Evolutionary conservation across 768 basidiomycete genomes (phyloP).

Genomic region (Mycena vulgaris): DNA sequence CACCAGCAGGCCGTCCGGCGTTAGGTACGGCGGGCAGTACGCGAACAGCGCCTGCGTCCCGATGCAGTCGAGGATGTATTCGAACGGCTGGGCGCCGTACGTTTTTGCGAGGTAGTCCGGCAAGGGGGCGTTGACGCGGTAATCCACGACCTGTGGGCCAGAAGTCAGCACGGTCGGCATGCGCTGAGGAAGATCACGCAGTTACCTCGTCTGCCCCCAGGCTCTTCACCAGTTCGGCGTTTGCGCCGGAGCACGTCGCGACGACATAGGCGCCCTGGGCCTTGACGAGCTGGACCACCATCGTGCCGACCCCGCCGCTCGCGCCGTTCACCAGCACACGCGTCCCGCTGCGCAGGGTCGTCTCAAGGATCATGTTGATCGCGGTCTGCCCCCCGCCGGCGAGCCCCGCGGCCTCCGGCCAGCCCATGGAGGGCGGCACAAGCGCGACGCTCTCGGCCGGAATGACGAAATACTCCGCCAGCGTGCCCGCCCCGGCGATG

Average conservation of each 20-base stretch:
- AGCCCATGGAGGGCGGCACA: slow-evolving; percentile 24
- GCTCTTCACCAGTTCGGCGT: slow-evolving; percentile 17
- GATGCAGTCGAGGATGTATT: slow-evolving; percentile 34
- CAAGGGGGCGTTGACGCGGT: slow-evolving; percentile 27
- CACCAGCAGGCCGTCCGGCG: slow-evolving; percentile 19
- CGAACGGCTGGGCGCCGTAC: slow-evolving; percentile 22
- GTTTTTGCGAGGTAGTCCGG: slow-evolving; percentile 20
- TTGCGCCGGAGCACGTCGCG: slow-evolving; percentile 29
- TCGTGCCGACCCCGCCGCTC: slow-evolving; percentile 30
- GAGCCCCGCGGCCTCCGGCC: slow-evolving; percentile 29
- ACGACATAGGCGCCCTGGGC: slow-evolving; percentile 30
- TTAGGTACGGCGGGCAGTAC: slow-evolving; percentile 25
- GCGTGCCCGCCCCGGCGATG: slow-evolving; percentile 23
- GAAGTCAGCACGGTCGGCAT: not conserved
- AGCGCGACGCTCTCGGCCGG: slow-evolving; percentile 28
- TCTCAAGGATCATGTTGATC: slow-evolving; percentile 20
- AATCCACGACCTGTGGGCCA: slow-evolving; percentile 23
- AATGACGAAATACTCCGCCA: slow-evolving; percentile 31
- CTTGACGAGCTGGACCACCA: slow-evolving; percentile 32
- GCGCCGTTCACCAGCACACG: slow-evolving; percentile 35
- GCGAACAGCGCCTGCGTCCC: slow-evolving; percentile 31
- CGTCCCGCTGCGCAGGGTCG: slow-evolving; percentile 9
- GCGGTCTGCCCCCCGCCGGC: slow-evolving; percentile 34
- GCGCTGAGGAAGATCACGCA: not conserved
- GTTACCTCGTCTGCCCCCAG: slow-evolving; percentile 33